These are phyloP conservation scores for Aspergillus flavus DNA, from an alignment of 2,329 filamentous ascomycete species.

Conservation along the genomic window DNA sequence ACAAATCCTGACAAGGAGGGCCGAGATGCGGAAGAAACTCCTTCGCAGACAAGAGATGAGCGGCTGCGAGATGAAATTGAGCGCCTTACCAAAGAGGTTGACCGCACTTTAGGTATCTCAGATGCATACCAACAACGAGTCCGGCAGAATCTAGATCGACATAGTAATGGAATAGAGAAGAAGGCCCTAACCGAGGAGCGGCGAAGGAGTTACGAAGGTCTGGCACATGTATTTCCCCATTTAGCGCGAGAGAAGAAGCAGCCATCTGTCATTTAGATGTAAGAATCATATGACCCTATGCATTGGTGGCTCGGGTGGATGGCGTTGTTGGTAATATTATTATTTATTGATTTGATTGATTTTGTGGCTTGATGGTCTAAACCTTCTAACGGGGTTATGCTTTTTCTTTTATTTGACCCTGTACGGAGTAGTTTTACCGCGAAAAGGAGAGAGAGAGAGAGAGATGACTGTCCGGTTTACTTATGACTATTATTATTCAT, in stretches of 20 bases:
- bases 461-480: not conserved
- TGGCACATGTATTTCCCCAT: constrained; percentile 43
- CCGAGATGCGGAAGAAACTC: constrained; percentile 40
- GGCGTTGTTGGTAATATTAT: not conserved
- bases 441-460: not conserved
- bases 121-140: constrained; percentile 49
- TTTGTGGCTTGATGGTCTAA: not conserved
- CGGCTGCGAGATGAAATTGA: constrained; percentile 59
- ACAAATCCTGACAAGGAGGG: constrained; percentile 66
- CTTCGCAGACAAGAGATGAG: constrained; percentile 56
- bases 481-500: not conserved
- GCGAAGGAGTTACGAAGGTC: constrained; percentile 18
- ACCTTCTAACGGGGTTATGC: not conserved
- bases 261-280: constrained; percentile 6
- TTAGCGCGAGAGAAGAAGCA: constrained; percentile 22
- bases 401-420: not conserved
- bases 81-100: constrained; percentile 60
- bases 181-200: not conserved
- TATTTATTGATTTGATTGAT: not conserved
- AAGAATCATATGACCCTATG: constrained; percentile 1
- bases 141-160: constrained; percentile 31
- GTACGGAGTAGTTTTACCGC: too few species aligned
- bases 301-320: not conserved
- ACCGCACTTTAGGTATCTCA: constrained; percentile 56
- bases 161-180: constrained; percentile 12